A percentile compares a stretch with the other conserved stretches of the same genome.
phyloP scores from a whole-genome alignment of 768 basidiomycete species.

The Tulasnella sp. region DNA sequence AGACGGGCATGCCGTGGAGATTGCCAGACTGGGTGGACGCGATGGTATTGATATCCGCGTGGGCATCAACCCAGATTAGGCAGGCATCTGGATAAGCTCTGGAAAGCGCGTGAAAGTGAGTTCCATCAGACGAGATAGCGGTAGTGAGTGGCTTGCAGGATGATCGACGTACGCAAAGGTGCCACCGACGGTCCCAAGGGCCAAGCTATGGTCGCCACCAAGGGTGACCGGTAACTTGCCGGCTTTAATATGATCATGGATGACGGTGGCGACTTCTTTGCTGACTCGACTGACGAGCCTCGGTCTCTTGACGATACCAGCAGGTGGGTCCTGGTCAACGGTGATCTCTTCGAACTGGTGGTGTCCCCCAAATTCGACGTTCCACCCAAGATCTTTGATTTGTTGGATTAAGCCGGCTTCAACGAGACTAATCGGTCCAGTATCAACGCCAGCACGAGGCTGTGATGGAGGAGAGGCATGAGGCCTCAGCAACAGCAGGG shows the following conservation, averaged over 20 bases:
- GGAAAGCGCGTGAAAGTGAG: neutral
- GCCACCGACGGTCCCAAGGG: slow-evolving; percentile 91
- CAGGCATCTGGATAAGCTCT: slow-evolving; percentile 40
- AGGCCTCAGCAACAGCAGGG: neutral
- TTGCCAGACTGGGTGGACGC: slow-evolving; percentile 82
- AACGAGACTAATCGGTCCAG: slow-evolving; percentile 79
- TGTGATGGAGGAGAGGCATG: slow-evolving; percentile 24
- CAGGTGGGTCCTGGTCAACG: slow-evolving; percentile 55
- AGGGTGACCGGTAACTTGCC: slow-evolving; percentile 81
- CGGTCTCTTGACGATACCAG: slow-evolving; percentile 85
- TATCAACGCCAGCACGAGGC: slow-evolving; percentile 71
- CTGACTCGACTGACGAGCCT: slow-evolving; percentile 73
- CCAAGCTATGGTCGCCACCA: slow-evolving; percentile 93
- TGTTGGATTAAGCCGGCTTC: slow-evolving; percentile 73
- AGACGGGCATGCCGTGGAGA: slow-evolving; percentile 96
- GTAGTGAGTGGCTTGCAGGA: neutral
- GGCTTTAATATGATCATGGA: slow-evolving; percentile 60
- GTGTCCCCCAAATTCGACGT: slow-evolving; percentile 80
- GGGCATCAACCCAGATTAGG: slow-evolving; percentile 95
- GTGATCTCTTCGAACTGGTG: slow-evolving; percentile 74
- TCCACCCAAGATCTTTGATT: slow-evolving; percentile 70
- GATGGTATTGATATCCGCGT: slow-evolving; percentile 90
- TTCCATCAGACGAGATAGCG: neutral
- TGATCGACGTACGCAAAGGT: slow-evolving; percentile 48
- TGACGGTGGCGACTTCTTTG: slow-evolving; percentile 60